These are phyloP conservation scores for Ogataea zsoltii DNA, from an alignment of 805 yeast genomes.

Conservation along the genomic window DNA sequence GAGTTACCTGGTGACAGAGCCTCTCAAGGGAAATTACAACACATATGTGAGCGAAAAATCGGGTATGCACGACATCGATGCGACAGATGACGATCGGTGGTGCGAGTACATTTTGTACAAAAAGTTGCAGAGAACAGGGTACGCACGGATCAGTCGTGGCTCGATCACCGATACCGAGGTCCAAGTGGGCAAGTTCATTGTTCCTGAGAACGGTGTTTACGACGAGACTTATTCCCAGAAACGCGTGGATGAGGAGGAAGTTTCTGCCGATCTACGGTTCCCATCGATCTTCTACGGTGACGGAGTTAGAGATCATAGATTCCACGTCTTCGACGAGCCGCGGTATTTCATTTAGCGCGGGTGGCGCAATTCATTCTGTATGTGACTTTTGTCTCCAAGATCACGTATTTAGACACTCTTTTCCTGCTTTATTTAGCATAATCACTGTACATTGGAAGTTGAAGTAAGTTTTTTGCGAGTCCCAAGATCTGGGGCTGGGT, in stretches of 20 bases:
- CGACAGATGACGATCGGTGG: constrained; percentile 96
- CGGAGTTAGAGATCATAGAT: constrained; percentile 90
- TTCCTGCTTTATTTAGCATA: constrained; percentile 2
- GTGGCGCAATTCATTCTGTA: too few relatives aligned
- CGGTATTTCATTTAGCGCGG: constrained; percentile 55
- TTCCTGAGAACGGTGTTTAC: constrained; percentile 35
- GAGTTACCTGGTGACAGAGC: constrained; percentile 88
- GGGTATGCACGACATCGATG: constrained; percentile 92
- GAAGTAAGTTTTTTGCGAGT: not conserved
- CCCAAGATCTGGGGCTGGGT: not conserved
- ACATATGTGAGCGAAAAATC: constrained; percentile 82
- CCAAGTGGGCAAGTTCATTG: constrained; percentile 89
- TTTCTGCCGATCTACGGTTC: constrained; percentile 66
- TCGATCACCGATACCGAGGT: constrained; percentile 96
- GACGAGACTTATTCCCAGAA: constrained; percentile 36
- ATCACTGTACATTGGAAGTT: not conserved
- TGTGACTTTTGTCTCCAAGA: too few relatives aligned
- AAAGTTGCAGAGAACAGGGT: constrained; percentile 82
- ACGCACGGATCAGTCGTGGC: constrained; percentile 90
- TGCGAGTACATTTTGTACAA: constrained; percentile 94
- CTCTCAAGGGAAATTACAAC: constrained; percentile 86
- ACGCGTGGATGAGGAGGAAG: constrained; percentile 54
- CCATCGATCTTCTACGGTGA: constrained; percentile 81
- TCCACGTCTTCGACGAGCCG: constrained; percentile 95
- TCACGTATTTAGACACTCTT: not conserved